phyloP scores from a whole-genome alignment of 805 yeast genomes.

The Starmerella tilneyi region DNA sequence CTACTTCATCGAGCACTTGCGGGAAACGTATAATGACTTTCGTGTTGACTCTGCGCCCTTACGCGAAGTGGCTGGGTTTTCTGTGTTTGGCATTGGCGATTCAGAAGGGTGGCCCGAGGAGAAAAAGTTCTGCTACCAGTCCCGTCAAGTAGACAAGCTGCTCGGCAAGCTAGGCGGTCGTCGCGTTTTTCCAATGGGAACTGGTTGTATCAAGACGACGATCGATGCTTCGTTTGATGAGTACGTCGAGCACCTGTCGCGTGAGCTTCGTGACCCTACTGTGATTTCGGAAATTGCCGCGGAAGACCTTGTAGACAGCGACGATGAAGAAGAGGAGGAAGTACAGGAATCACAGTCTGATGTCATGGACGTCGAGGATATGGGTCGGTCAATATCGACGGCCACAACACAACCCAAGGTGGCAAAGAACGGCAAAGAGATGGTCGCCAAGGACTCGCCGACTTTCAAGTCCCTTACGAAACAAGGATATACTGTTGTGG shows the following conservation, averaged over 20 bases:
- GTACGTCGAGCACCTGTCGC: constrained; percentile 55
- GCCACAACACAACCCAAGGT: constrained; percentile 9
- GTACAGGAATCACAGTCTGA: constrained; percentile 18
- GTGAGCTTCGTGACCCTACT: constrained; percentile 48
- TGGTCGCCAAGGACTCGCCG: constrained; percentile 86
- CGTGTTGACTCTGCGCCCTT: constrained; percentile 77
- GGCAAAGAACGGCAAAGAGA: constrained; percentile 41
- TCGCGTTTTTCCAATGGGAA: constrained; percentile 73
- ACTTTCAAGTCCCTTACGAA: constrained; percentile 79
- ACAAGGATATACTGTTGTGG: constrained; percentile 88
- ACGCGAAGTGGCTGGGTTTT: constrained; percentile 57
- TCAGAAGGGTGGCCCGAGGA: constrained; percentile 63
- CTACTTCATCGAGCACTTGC: constrained; percentile 66
- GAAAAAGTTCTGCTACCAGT: constrained; percentile 77
- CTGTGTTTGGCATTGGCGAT: constrained; percentile 84
- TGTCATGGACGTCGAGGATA: constrained; percentile 78
- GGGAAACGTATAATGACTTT: constrained; percentile 75
- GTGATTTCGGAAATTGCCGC: constrained; percentile 45
- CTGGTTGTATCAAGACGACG: constrained; percentile 61
- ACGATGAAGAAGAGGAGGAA: constrained; percentile 39
- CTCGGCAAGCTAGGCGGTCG: constrained; percentile 77
- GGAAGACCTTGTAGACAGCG: constrained; percentile 47
- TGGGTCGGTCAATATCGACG: constrained; percentile 48
- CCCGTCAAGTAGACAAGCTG: constrained; percentile 60
- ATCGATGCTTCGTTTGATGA: constrained; percentile 49